Percentiles rank a stretch among this genome's conserved stretches.
Evolutionary conservation across 495 filamentous ascomycete genomes (phyloP).

Genomic region (Neurospora sp.): DNA sequence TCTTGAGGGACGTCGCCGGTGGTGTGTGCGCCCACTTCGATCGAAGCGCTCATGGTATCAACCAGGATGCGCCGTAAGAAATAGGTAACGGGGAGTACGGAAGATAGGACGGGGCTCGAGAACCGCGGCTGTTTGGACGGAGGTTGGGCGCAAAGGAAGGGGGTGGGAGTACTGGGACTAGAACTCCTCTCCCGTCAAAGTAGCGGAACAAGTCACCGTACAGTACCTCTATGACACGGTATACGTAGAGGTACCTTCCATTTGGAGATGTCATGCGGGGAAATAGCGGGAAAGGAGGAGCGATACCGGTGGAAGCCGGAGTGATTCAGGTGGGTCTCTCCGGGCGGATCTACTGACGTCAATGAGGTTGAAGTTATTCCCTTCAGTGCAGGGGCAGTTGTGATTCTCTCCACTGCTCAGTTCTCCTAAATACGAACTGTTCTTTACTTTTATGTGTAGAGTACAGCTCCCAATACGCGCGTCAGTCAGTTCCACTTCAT

Average conservation of each 20-base stretch:
- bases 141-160: neutral
- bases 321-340: neutral
- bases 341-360: neutral
- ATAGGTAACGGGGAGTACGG: neutral
- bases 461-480: neutral
- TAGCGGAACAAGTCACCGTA: neutral
- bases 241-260: neutral
- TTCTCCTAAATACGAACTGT: neutral
- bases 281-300: neutral
- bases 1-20: neutral
- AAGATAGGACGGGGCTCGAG: neutral
- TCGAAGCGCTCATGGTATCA: conserved; percentile 6
- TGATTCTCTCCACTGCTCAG: neutral
- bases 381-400: neutral
- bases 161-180: neutral
- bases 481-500: neutral
- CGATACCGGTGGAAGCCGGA: neutral
- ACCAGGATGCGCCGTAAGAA: neutral
- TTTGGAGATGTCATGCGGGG: neutral
- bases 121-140: neutral
- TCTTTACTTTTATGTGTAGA: neutral
- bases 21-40: conserved; percentile 1
- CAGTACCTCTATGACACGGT: neutral
- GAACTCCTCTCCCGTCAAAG: neutral
- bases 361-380: neutral